These are phyloP conservation scores for Stachybotrys chlorohalonatus DNA, from an alignment of 2,329 filamentous ascomycete genomes.

Conservation along the genomic window DNA sequence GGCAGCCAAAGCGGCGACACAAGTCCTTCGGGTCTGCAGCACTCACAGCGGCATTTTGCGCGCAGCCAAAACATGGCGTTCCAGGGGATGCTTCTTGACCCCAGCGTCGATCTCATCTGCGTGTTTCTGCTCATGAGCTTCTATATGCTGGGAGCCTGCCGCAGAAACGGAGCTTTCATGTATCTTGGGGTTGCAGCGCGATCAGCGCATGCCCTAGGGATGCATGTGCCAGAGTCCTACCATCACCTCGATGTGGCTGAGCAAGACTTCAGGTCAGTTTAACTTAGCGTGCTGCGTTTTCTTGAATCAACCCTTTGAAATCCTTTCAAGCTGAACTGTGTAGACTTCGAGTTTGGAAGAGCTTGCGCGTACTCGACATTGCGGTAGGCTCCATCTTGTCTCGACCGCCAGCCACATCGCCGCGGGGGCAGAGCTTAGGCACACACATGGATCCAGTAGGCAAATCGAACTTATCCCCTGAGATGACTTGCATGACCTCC, in stretches of 20 bases:
- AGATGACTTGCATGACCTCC: conserved; percentile 23
- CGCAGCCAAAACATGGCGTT: neutral
- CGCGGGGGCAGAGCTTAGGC: conserved; percentile 2
- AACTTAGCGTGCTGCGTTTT: conserved; percentile 12
- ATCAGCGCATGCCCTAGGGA: conserved; percentile 46
- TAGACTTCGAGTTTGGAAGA: conserved; percentile 26
- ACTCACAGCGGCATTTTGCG: neutral
- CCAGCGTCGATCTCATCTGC: conserved; percentile 14
- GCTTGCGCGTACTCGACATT: conserved; percentile 27
- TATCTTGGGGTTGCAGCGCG: conserved; percentile 51
- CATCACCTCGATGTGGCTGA: conserved; percentile 3
- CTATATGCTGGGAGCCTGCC: conserved; percentile 54
- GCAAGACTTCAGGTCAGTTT: conserved; percentile 3
- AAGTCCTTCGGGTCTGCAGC: neutral
- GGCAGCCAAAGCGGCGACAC: neutral
- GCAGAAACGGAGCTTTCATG: conserved; percentile 58
- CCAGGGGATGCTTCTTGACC: conserved; percentile 12
- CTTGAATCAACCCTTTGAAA: neutral
- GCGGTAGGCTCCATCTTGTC: conserved; percentile 28
- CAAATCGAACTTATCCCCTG: conserved; percentile 6
- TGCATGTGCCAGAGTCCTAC: conserved; percentile 33
- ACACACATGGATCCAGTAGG: conserved; percentile 1
- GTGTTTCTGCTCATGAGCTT: conserved; percentile 51
- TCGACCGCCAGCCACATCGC: conserved; percentile 23
- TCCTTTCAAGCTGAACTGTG: neutral